Evolutionary conservation across 495 filamentous ascomycete genomes (phyloP).

Genomic region (Penicillium atrosanguineum): DNA sequence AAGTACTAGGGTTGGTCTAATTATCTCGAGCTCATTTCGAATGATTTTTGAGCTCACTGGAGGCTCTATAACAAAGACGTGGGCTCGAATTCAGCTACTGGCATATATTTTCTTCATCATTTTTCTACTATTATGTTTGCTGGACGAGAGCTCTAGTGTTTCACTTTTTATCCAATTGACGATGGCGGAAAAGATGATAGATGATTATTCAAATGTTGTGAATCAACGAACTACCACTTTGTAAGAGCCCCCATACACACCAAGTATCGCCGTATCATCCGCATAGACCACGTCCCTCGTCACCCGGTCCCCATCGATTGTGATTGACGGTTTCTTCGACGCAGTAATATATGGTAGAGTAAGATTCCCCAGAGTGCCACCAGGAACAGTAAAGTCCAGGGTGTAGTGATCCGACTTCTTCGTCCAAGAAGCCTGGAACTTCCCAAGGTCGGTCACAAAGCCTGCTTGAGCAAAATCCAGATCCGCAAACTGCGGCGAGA

Average conservation of each 20-base stretch:
- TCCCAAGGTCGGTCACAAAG: slow-evolving; percentile 53
- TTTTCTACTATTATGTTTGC: too few species aligned
- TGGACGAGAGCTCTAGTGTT: not conserved
- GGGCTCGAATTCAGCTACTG: too few species aligned
- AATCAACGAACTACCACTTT: slow-evolving; percentile 24
- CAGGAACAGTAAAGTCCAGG: slow-evolving; percentile 40
- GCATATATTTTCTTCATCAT: too few species aligned
- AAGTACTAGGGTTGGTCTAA: too few species aligned
- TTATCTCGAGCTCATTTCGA: too few species aligned
- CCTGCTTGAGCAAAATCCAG: slow-evolving; percentile 52
- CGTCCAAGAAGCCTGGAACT: slow-evolving; percentile 43
- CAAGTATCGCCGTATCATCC: slow-evolving; percentile 21
- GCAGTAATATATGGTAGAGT: slow-evolving; percentile 28
- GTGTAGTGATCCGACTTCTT: slow-evolving; percentile 31
- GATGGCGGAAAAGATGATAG: not conserved
- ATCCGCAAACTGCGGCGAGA: slow-evolving; percentile 52
- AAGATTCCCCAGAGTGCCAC: slow-evolving; percentile 45
- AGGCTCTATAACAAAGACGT: too few species aligned
- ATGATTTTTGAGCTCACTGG: too few species aligned
- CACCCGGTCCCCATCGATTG: slow-evolving; percentile 28
- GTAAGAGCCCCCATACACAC: slow-evolving; percentile 27
- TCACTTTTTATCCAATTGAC: not conserved
- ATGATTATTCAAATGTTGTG: not conserved
- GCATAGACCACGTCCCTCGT: slow-evolving; percentile 17
- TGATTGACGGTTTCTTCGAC: slow-evolving; percentile 26